These are phyloP conservation scores for Neurospora hispaniola DNA, from an alignment of 495 filamentous ascomycete species.

Conservation along the genomic window DNA sequence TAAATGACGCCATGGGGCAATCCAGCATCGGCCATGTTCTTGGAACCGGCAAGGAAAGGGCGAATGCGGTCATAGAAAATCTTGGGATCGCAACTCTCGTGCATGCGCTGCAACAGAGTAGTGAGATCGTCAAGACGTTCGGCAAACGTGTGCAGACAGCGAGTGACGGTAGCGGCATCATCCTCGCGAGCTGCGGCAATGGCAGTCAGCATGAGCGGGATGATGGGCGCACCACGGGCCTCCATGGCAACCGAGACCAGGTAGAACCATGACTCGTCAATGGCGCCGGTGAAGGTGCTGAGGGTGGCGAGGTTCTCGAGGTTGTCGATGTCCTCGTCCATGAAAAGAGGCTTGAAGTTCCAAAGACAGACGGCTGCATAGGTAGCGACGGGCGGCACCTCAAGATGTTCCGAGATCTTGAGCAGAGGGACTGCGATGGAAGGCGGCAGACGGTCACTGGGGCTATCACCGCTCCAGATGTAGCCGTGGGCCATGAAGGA, in stretches of 20 bases:
- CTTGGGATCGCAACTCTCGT: constrained; percentile 86
- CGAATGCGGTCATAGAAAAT: constrained; percentile 92
- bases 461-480: constrained; percentile 85
- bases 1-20: constrained; percentile 81
- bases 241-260: constrained; percentile 92
- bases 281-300: constrained; percentile 84
- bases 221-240: constrained; percentile 78
- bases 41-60: constrained; percentile 88
- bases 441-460: constrained; percentile 72
- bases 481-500: constrained; percentile 86
- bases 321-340: constrained; percentile 65
- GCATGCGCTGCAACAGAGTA: constrained; percentile 66
- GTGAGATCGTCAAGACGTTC: constrained; percentile 80
- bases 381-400: constrained; percentile 87
- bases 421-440: constrained; percentile 76
- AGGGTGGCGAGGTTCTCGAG: constrained; percentile 78
- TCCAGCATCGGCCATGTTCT: constrained; percentile 93
- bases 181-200: constrained; percentile 68
- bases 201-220: constrained; percentile 78
- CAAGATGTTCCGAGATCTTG: constrained; percentile 65
- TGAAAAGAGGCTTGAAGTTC: constrained; percentile 90
- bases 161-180: constrained; percentile 59
- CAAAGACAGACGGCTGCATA: constrained; percentile 87
- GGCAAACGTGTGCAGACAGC: constrained; percentile 65
- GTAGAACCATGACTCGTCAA: constrained; percentile 99